Evolutionary conservation across 148 eudicot genomes (phyloP).

Genomic region (Silene latifolia): DNA sequence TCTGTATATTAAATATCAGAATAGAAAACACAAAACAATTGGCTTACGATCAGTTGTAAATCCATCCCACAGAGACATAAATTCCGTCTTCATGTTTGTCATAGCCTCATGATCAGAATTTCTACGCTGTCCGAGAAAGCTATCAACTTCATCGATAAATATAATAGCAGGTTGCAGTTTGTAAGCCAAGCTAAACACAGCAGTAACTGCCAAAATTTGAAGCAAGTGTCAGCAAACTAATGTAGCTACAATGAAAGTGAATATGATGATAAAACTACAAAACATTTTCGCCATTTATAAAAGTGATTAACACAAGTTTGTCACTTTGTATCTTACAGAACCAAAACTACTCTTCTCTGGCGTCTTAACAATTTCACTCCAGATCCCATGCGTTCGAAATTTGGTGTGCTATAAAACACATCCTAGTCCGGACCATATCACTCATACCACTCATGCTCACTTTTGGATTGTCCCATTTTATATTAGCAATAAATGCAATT

Average conservation of each 20-base stretch:
- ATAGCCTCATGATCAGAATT: slow-evolving; percentile 77
- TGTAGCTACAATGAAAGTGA: background rate
- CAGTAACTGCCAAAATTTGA: slow-evolving; percentile 63
- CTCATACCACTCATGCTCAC: no score
- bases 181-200: slow-evolving; percentile 91
- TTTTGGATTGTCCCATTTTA: no score
- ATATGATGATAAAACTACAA: background rate
- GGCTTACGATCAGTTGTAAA: slow-evolving; percentile 84
- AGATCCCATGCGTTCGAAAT: background rate
- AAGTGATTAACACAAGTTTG: background rate
- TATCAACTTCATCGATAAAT: slow-evolving; percentile 91
- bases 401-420: background rate
- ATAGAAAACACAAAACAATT: background rate
- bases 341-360: background rate
- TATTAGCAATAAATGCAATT: no score
- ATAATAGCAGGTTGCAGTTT: slow-evolving; percentile 97
- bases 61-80: slow-evolving; percentile 97
- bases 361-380: background rate
- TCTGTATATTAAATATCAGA: background rate
- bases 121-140: slow-evolving; percentile 90
- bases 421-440: background rate
- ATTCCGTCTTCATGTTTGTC: slow-evolving; percentile 89
- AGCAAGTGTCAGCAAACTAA: slow-evolving; percentile 7
- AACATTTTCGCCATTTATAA: background rate
- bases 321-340: no score